Evolutionary conservation across 2,329 filamentous ascomycete genomes (phyloP).

Genomic region (Alternaria brassicae): DNA sequence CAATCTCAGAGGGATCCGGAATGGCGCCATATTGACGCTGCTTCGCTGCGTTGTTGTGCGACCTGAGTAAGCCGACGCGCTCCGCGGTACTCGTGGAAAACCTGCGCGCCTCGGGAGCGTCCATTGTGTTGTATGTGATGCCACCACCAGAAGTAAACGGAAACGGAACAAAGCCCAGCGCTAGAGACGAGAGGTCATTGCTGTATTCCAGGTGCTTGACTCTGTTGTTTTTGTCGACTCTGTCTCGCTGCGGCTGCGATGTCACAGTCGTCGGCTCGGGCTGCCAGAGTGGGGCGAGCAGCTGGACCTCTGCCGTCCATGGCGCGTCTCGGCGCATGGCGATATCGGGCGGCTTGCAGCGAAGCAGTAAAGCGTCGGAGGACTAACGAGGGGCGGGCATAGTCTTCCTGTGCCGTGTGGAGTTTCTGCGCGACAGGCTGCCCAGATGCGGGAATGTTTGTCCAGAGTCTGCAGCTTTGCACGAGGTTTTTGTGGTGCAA

Average conservation of each 20-base stretch:
- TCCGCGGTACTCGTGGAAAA: conserved; percentile 41
- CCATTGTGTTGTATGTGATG: conserved; percentile 36
- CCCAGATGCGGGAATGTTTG: conserved; percentile 13
- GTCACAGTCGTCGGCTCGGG: conserved; percentile 11
- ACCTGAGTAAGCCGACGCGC: conserved; percentile 33
- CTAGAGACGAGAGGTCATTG: conserved; percentile 35
- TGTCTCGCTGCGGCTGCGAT: conserved; percentile 5
- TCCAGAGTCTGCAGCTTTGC: conserved; percentile 5
- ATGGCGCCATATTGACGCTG: conserved; percentile 38
- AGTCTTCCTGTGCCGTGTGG: conserved; percentile 11
- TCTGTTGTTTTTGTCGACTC: not conserved
- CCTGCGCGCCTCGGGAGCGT: conserved; percentile 39
- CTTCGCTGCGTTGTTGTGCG: conserved; percentile 30
- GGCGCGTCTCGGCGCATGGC: conserved; percentile 20
- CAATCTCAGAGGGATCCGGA: conserved; percentile 36
- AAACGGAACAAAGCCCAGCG: conserved; percentile 30
- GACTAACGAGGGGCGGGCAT: conserved; percentile 18
- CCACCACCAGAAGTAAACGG: conserved; percentile 32
- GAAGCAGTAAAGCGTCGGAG: conserved; percentile 12
- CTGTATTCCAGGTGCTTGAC: conserved; percentile 12
- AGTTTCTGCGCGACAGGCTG: conserved; percentile 16
- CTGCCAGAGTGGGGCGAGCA: conserved; percentile 20
- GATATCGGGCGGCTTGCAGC: conserved; percentile 22
- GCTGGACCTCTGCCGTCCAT: conserved; percentile 19
- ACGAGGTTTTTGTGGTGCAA: conserved; percentile 4